Evolutionary conservation across 345 rosid species (phyloP).

Genomic region (Syzygium aromaticum): DNA sequence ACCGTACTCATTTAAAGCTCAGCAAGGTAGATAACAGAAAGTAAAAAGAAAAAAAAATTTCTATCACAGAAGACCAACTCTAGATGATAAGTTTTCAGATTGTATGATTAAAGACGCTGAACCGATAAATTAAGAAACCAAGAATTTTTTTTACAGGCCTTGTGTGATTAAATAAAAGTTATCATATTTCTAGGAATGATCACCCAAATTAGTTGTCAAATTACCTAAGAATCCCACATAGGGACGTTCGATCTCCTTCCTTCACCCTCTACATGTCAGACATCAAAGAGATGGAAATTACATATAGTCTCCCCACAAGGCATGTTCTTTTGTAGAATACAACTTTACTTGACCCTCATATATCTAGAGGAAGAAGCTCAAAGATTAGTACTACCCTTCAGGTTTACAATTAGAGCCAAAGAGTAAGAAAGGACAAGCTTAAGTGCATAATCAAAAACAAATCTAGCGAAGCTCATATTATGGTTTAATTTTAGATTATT

Average conservation of each 20-base stretch:
- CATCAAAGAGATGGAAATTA: background rate
- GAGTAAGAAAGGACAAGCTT: background rate
- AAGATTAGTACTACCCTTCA: background rate
- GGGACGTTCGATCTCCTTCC: background rate
- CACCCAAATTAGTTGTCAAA: background rate
- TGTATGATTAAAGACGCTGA: background rate
- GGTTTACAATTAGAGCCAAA: background rate
- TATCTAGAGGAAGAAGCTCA: background rate
- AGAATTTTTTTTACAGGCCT: background rate
- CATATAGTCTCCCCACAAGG: background rate
- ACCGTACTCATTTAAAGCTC: background rate
- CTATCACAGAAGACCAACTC: background rate
- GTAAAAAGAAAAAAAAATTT: background rate
- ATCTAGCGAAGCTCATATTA: background rate
- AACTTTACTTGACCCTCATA: background rate
- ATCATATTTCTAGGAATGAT: background rate
- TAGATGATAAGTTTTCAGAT: background rate
- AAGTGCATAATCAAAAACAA: background rate
- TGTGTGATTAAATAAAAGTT: background rate
- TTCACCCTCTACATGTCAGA: background rate
- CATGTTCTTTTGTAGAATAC: background rate
- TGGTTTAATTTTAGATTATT: background rate
- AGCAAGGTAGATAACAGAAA: background rate
- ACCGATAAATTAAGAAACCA: background rate
- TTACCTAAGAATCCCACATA: background rate